Base-by-base conservation (phyloP, 2,329 filamentous ascomycete species). In the Lachnellula willkommii region DNA sequence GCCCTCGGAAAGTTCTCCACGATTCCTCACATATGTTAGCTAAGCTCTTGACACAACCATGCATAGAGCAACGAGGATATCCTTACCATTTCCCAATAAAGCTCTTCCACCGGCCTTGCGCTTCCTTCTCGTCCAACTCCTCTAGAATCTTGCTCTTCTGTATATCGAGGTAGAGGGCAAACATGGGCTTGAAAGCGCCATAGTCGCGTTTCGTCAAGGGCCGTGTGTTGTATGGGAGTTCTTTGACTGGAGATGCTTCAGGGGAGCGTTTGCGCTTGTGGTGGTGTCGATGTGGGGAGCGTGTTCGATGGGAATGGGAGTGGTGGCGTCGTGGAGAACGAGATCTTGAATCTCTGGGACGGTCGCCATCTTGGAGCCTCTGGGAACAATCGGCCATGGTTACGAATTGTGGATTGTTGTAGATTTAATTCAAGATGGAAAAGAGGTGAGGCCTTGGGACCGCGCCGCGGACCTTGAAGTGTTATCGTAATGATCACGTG, bases 51-150 rank as follows among this genome's bases (percentile, higher is more conserved):
- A 12, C 24, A 11, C 12, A 48, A 24, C 28, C 17, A 22, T 40
- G 17, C 26, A 47, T 24, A 11, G 11, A 47, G 52, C 40, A 56
- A 35, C 56, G 57, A 35, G 47, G 37, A 42, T 12, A 39, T 59
- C 60, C 75, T 72, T 79, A 87, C 93, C 94, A 99, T 77, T 91
- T 93, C 4, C 81, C 79, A 12, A 93, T 71, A 66, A 97, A 99
- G 69, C 90, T 93, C 79, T 96, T 96, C 91, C 93, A 99, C 54
- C 93, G 78, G 1, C 92, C 91, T 61, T 80, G 87, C 1, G 85
- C 73, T 69, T 96, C 92, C n/a, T 81, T 79, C 60, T 90, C 85
- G 54, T 84, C 80, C 63, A 97, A 76, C 9, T 82, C 79, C 17
- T 84, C 78, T 1, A 95, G 74, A 52, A 86, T 74, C 42, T 88